Evolutionary conservation across 164 flowering plant genomes (phyloP), one percentile per base, ranked within the genome.

Genomic region (Stephania cephalantha): DNA sequence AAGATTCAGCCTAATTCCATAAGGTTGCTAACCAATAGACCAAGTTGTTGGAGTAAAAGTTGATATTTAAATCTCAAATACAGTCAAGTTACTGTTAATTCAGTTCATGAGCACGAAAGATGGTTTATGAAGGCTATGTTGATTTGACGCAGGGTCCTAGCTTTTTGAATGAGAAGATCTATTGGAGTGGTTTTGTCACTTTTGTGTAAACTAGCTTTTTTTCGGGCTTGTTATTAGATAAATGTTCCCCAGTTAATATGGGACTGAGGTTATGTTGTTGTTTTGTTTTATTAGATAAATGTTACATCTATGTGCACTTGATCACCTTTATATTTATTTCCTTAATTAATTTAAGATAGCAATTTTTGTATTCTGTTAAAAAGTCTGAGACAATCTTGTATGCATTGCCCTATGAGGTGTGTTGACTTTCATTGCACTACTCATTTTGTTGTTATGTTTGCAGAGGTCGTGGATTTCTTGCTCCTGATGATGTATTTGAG

Each of bases 401-500:
- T 58, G 22, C 64, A 58, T 58, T 15, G 53, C 5, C 13, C n/a
- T 58, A 18, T 18, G 18, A 13, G 13, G 17, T 52, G 8, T 15
- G 58, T 52, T 52, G 17, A 58, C 2, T 58, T 13, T 13, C 20
- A 58, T 18, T 58, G 53, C 64, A 48, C 53, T 58, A n/a, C 64
- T 15, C 6, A 35, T 5, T 68, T 13, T 31, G 71, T 8, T 68
- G 63, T 76, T 25, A 63, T 77, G 45, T 67, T 58, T 79, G 30
- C 87, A 92, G 97, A 88, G 89, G 85, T 66, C 93, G 88, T 79
- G 92, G 94, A 76, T 90, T 69, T 83, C 89, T 90, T 84, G 84
- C 79, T 73, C 86, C 84, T 55, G 90, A 89, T 77, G 91, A 90
- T 80, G 94, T 87, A 46, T 86, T 84, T 80, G 85, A 89, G 91